phyloP scores from a whole-genome alignment of 2,329 filamentous ascomycete genomes.

The Tolypocladium tundrense region DNA sequence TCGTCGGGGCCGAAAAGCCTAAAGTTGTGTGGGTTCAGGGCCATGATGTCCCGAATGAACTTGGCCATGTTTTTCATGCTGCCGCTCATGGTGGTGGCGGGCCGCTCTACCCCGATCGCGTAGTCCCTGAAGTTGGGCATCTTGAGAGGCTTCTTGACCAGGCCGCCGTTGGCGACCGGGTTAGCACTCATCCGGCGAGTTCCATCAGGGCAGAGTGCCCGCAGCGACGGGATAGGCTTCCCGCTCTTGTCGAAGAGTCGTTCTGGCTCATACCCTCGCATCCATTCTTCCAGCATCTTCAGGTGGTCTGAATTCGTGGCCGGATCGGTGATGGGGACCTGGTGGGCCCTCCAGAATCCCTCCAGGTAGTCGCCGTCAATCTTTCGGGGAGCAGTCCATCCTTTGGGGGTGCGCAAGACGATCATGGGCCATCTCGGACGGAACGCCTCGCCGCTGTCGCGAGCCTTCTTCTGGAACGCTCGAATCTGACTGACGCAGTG shows the following conservation, averaged over 20 bases:
- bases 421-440: slow-evolving; percentile 73
- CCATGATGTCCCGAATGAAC: slow-evolving; percentile 59
- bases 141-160: slow-evolving; percentile 54
- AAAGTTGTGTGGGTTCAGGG: slow-evolving; percentile 56
- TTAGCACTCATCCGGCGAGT: slow-evolving; percentile 67
- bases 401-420: slow-evolving; percentile 66
- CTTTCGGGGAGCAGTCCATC: slow-evolving; percentile 68
- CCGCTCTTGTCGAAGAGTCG: slow-evolving; percentile 57
- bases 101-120: slow-evolving; percentile 48
- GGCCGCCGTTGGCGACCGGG: slow-evolving; percentile 62
- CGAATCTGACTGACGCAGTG: slow-evolving; percentile 61
- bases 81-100: slow-evolving; percentile 44
- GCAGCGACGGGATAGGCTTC: slow-evolving; percentile 51
- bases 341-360: slow-evolving; percentile 72
- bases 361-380: slow-evolving; percentile 60
- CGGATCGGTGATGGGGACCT: slow-evolving; percentile 66
- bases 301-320: slow-evolving; percentile 54
- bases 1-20: slow-evolving; percentile 72
- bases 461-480: slow-evolving; percentile 59
- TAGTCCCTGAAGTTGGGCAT: slow-evolving; percentile 64
- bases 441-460: slow-evolving; percentile 58
- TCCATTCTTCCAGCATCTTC: slow-evolving; percentile 63
- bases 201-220: slow-evolving; percentile 53
- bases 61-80: slow-evolving; percentile 62
- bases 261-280: slow-evolving; percentile 66